A percentile compares a stretch with the other conserved stretches of the same genome.
Evolutionary conservation across 1,284 basidiomycete species (phyloP).

Genomic region (Xerocomus cyaneibrunnescens): DNA sequence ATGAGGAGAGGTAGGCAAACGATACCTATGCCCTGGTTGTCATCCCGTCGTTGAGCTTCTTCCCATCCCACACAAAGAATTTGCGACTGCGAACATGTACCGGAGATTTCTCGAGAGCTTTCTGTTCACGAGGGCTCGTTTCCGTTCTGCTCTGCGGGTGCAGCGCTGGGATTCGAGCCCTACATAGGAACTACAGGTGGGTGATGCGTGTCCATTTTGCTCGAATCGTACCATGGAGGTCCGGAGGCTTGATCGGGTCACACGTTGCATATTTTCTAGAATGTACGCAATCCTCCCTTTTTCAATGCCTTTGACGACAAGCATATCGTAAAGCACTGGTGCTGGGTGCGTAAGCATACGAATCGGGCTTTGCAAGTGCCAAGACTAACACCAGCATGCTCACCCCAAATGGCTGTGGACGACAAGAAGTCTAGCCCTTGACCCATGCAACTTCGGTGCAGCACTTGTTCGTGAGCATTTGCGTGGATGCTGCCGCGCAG

Average conservation of each 20-base stretch:
- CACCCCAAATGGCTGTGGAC: constrained; percentile 18
- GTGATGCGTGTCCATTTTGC: constrained; percentile 27
- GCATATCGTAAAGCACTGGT: constrained; percentile 24
- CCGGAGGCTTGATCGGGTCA: constrained; percentile 19
- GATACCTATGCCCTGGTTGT: constrained; percentile 17
- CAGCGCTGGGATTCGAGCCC: constrained; percentile 23
- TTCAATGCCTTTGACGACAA: constrained; percentile 13
- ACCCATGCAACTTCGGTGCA: constrained; percentile 29
- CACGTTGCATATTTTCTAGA: constrained; percentile 34
- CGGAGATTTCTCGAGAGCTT: constrained; percentile 29
- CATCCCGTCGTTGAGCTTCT: constrained; percentile 17
- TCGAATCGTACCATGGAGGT: constrained; percentile 14
- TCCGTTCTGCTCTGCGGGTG: constrained; percentile 27
- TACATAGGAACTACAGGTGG: constrained; percentile 25
- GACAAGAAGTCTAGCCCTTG: constrained; percentile 24
- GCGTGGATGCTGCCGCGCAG: constrained; percentile 23
- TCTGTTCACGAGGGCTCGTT: constrained; percentile 17
- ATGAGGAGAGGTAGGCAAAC: constrained; percentile 28
- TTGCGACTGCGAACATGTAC: constrained; percentile 22
- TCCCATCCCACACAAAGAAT: constrained; percentile 25
- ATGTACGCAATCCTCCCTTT: constrained; percentile 12
- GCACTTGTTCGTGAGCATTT: constrained; percentile 7
- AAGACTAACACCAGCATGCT: constrained; percentile 11
- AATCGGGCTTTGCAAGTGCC: constrained; percentile 23
- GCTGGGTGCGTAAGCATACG: constrained; percentile 16